These are phyloP conservation scores for Aspergillus wentii DNA, from an alignment of 495 filamentous ascomycete species.

Conservation along the genomic window DNA sequence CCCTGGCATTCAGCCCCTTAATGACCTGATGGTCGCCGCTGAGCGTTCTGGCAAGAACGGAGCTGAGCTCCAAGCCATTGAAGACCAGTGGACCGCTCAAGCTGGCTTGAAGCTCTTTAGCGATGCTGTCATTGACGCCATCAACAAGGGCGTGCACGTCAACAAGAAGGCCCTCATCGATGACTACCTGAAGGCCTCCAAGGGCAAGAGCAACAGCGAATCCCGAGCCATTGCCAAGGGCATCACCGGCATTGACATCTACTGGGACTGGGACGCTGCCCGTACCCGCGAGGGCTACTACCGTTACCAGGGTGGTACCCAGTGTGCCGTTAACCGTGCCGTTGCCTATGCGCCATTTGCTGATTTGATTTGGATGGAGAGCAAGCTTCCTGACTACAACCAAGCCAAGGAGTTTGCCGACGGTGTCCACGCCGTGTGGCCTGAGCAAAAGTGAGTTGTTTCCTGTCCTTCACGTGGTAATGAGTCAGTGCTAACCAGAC, in stretches of 20 bases:
- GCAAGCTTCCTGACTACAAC: constrained; percentile 84
- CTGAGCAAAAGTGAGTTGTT: constrained; percentile 83
- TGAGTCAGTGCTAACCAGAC: constrained; percentile 6
- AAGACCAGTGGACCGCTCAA: constrained; percentile 78
- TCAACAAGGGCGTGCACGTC: constrained; percentile 58
- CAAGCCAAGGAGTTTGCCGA: constrained; percentile 94
- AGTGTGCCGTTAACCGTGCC: constrained; percentile 87
- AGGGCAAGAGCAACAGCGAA: constrained; percentile 85
- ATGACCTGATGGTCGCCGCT: constrained; percentile 85
- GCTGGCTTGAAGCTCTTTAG: constrained; percentile 89
- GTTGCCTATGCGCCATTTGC: constrained; percentile 90
- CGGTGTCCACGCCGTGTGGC: constrained; percentile 91
- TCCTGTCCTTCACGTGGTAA: not conserved
- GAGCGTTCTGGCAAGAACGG: constrained; percentile 80
- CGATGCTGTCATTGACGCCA: constrained; percentile 80
- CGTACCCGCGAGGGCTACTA: constrained; percentile 94
- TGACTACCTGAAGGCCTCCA: constrained; percentile 58
- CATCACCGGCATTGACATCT: constrained; percentile 74
- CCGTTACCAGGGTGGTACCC: constrained; percentile 82
- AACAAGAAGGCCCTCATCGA: constrained; percentile 63
- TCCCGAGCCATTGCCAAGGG: constrained; percentile 77
- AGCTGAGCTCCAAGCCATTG: constrained; percentile 79
- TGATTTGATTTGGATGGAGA: constrained; percentile 99
- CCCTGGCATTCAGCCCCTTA: constrained; percentile 73
- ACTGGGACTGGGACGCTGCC: constrained; percentile 90